These are phyloP conservation scores for Suillus plorans DNA, from an alignment of 768 basidiomycete species.

Conservation along the genomic window DNA sequence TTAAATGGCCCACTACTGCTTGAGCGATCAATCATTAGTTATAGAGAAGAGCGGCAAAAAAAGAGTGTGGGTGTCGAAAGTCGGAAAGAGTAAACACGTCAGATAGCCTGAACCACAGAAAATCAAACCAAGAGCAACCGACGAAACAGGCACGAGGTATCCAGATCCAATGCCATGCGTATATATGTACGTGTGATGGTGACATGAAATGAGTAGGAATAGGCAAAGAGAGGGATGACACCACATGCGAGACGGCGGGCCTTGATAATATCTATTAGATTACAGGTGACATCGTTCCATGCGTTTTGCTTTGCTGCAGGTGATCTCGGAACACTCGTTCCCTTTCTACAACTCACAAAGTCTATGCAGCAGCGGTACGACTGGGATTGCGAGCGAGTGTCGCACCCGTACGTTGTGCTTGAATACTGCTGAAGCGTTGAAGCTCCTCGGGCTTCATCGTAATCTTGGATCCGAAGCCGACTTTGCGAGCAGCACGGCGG, in stretches of 20 bases:
- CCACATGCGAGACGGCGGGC: constrained; percentile 13
- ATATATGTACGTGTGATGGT: constrained; percentile 10
- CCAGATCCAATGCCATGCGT: constrained; percentile 11
- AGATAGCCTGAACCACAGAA: neutral
- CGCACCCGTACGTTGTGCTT: constrained; percentile 75
- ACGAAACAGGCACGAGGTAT: constrained; percentile 8
- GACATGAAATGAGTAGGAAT: constrained; percentile 5
- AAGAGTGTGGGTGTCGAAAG: constrained; percentile 8
- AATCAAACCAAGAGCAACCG: constrained; percentile 5
- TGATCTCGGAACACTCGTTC: neutral
- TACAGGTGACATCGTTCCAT: constrained; percentile 11
- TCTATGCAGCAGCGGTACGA: constrained; percentile 50
- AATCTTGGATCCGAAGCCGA: constrained; percentile 83
- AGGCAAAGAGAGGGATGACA: constrained; percentile 13
- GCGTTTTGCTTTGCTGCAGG: neutral
- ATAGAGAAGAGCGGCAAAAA: constrained; percentile 7
- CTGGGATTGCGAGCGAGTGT: constrained; percentile 78
- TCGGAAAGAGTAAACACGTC: neutral
- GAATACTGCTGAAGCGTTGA: constrained; percentile 83
- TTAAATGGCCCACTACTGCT: neutral
- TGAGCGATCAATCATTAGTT: constrained; percentile 2
- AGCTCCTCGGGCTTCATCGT: constrained; percentile 84
- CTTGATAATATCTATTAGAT: constrained; percentile 13
- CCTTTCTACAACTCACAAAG: neutral
- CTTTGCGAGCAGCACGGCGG: constrained; percentile 81